Conservation (phyloP, 1,139 yeast genomes). For the Lodderomyces oxycetoniae region DNA sequence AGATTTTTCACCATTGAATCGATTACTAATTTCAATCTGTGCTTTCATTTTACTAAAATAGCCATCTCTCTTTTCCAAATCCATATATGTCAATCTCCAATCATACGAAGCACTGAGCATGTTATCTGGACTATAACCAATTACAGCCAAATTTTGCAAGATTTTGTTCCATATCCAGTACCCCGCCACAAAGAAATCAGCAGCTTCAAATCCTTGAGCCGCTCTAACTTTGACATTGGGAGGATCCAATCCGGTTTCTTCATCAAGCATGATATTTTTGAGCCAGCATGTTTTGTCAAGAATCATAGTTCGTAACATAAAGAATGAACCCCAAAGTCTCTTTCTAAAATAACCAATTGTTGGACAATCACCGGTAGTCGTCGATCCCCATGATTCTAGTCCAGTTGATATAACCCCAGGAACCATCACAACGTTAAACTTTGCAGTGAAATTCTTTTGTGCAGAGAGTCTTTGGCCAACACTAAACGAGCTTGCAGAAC, state of each 20-base stretch:
- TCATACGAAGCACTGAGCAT: slow-evolving; percentile 93
- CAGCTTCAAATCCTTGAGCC: slow-evolving; percentile 95
- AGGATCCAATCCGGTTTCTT: slow-evolving; percentile 90
- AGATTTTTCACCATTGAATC: slow-evolving; percentile 60
- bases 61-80: slow-evolving; percentile 79
- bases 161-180: slow-evolving; percentile 99
- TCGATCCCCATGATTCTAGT: slow-evolving; percentile 85
- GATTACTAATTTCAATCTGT: slow-evolving; percentile 56
- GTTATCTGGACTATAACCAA: slow-evolving; percentile 88
- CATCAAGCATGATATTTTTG: slow-evolving; percentile 82
- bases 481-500: slow-evolving; percentile 77
- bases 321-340: slow-evolving; percentile 94
- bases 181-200: slow-evolving; percentile 94
- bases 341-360: slow-evolving; percentile 81
- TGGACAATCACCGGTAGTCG: slow-evolving; percentile 64
- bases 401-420: slow-evolving; percentile 98
- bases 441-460: slow-evolving; percentile 47
- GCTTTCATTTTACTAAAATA: slow-evolving; percentile 73
- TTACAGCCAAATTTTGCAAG: slow-evolving; percentile 84
- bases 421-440: slow-evolving; percentile 81
- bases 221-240: slow-evolving; percentile 76
- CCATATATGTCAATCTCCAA: slow-evolving; percentile 90
- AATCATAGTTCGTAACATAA: slow-evolving; percentile 89
- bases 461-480: slow-evolving; percentile 68
- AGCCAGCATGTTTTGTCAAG: slow-evolving; percentile 92